These are phyloP conservation scores for Blastomyces percursus DNA, from an alignment of 2,329 filamentous ascomycete genomes.

Conservation along the genomic window DNA sequence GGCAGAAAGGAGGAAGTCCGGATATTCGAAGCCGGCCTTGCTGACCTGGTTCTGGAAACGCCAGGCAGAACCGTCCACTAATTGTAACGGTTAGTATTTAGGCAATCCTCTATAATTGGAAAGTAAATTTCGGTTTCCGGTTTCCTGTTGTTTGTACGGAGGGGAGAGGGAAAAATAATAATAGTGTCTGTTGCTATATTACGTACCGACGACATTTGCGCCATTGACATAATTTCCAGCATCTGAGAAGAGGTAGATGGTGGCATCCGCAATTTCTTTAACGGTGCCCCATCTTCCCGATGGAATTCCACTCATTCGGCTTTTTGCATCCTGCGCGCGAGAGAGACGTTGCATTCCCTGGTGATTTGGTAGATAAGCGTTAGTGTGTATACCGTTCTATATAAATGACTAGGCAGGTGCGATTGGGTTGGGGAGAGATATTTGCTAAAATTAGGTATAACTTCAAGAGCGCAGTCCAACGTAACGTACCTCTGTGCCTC, in stretches of 20 bases:
- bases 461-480: background rate
- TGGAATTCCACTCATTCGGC: conserved; percentile 48
- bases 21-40: conserved; percentile 40
- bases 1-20: conserved; percentile 48
- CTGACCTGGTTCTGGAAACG: conserved; percentile 24
- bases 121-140: background rate
- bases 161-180: too few relatives aligned
- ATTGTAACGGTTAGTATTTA: conserved; percentile 1
- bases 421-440: background rate
- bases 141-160: background rate
- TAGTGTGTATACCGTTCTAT: background rate
- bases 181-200: conserved; percentile 9
- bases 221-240: conserved; percentile 80
- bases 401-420: background rate
- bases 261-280: conserved; percentile 85
- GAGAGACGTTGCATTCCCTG: conserved; percentile 55
- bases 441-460: background rate
- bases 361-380: background rate
- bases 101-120: background rate
- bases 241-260: conserved; percentile 77
- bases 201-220: conserved; percentile 55
- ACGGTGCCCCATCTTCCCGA: conserved; percentile 66
- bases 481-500: conserved; percentile 54
- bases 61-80: conserved; percentile 35
- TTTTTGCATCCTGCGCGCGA: conserved; percentile 41